Conservation (phyloP, 2,329 filamentous ascomycete species). For the Colletotrichum melonis region DNA sequence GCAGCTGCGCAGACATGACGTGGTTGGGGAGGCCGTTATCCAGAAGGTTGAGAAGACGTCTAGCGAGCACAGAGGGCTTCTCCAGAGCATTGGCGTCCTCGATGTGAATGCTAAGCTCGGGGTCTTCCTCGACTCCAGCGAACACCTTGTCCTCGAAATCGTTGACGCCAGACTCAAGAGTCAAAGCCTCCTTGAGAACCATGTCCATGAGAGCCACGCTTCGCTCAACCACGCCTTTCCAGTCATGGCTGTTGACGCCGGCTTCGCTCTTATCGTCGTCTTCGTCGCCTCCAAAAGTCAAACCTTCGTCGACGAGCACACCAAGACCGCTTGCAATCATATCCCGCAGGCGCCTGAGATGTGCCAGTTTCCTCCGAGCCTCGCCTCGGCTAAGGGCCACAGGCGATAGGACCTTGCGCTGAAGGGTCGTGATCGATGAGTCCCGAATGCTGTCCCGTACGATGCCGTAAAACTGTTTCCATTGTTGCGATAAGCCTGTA, state of each 20-base stretch:
- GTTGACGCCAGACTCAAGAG: conserved; percentile 69
- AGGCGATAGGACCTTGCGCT: conserved; percentile 79
- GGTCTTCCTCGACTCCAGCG: conserved; percentile 70
- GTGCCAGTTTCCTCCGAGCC: conserved; percentile 78
- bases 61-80: conserved; percentile 71
- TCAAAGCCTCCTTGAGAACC: conserved; percentile 78
- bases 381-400: conserved; percentile 81
- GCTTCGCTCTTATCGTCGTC: conserved; percentile 62
- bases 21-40: conserved; percentile 76
- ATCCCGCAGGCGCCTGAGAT: conserved; percentile 78
- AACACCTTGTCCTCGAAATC: conserved; percentile 77
- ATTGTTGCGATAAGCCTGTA: conserved; percentile 60
- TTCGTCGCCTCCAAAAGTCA: conserved; percentile 74
- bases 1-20: conserved; percentile 61
- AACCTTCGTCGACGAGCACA: conserved; percentile 86
- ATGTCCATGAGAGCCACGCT: conserved; percentile 89
- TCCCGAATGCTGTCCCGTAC: conserved; percentile 81
- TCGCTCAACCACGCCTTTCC: conserved; percentile 80
- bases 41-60: conserved; percentile 77
- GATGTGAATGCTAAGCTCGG: conserved; percentile 65
- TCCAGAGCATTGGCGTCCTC: conserved; percentile 57
- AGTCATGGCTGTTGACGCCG: conserved; percentile 61
- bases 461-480: conserved; percentile 81
- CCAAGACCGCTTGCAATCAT: conserved; percentile 89
- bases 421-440: conserved; percentile 76